Base-by-base conservation (phyloP, 108 stramenopile genomes). In the Skeletonema marinoi region DNA sequence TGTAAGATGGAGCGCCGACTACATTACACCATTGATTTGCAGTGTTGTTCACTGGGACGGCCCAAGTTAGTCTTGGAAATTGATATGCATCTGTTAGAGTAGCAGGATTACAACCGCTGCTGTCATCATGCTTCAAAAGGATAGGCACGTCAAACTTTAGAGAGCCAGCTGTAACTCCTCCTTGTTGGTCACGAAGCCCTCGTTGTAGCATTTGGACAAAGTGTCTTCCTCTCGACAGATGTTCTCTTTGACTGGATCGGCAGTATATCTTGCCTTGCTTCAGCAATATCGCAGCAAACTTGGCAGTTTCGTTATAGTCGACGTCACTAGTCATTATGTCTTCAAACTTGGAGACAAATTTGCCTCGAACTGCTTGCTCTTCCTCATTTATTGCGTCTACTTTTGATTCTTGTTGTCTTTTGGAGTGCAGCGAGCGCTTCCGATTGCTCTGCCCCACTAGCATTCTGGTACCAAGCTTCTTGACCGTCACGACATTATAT, bases 71-170 rank as follows among this genome's bases (percentile, higher is more conserved):
- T 10, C 81, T 68, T 9, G 81, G 81, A 58, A 82, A 68, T 25
- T n/a, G 38, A 56, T 82, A 82, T 32, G 62, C 76, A 29, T 82
- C 81, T 32, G 35, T 61, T 39, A 36, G 60, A 5, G 68, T 66
- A 21, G 62, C 66, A 7, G 81, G 75, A 42, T 82, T 42, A 61
- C 81, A 82, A 3, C 81, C 81, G 32, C 74, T 82, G 70, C 81
- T 77, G 48, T 82, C 81, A 58, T 82, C 81, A 31, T 82, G 81
- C 62, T 82, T 82, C 33, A 82, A 30, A 8, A 77, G 36, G 19
- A 82, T 75, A 31, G 81, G 81, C 33, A 64, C 31, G 35, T 31
- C 36, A 7, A 32, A 41, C 32, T 31, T 60, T 31, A 31, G 17
- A 14, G 19, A 31, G 8, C 3, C 35, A 60, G 30, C 16, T 8